These are phyloP conservation scores for Rhododendron williamsianum DNA, from an alignment of 148 eudicot species.

Conservation along the genomic window DNA sequence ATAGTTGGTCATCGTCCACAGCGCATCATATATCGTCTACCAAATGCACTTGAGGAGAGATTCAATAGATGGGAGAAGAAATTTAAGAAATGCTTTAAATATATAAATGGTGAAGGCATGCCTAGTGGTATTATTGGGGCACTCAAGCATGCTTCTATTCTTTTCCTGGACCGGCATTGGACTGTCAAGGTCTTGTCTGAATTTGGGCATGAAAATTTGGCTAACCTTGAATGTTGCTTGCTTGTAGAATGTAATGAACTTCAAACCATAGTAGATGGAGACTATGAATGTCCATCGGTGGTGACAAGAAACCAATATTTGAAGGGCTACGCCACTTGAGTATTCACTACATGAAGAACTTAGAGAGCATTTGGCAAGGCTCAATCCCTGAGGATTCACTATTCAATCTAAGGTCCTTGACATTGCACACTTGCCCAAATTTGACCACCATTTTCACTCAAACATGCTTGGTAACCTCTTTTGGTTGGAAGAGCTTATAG, in stretches of 20 bases:
- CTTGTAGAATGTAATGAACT: slow-evolving; percentile 19
- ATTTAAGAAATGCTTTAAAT: neutral
- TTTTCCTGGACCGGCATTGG: neutral
- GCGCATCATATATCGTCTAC: neutral
- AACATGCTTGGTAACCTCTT: too few relatives aligned
- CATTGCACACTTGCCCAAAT: too few relatives aligned
- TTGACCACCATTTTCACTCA: too few relatives aligned
- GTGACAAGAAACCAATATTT: neutral
- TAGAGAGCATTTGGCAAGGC: slow-evolving; percentile 9
- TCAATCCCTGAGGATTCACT: too few relatives aligned
- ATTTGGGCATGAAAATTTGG: neutral
- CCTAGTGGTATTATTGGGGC: neutral
- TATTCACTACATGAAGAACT: slow-evolving; percentile 15
- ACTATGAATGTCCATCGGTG: neutral
- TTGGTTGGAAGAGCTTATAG: too few relatives aligned
- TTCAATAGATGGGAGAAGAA: neutral
- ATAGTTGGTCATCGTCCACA: neutral
- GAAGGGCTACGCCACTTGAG: slow-evolving; percentile 3
- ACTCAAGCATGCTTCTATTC: neutral
- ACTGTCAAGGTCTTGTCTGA: neutral
- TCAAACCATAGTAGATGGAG: slow-evolving; percentile 6
- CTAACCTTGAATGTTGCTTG: slow-evolving; percentile 3
- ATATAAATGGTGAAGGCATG: neutral
- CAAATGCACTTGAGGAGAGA: neutral
- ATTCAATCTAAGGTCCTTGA: too few relatives aligned